A percentile compares a stretch with the other conserved stretches of the same genome.
phyloP scores from a whole-genome alignment of 1,284 basidiomycete genomes.

The Phenoliferia sp. region DNA sequence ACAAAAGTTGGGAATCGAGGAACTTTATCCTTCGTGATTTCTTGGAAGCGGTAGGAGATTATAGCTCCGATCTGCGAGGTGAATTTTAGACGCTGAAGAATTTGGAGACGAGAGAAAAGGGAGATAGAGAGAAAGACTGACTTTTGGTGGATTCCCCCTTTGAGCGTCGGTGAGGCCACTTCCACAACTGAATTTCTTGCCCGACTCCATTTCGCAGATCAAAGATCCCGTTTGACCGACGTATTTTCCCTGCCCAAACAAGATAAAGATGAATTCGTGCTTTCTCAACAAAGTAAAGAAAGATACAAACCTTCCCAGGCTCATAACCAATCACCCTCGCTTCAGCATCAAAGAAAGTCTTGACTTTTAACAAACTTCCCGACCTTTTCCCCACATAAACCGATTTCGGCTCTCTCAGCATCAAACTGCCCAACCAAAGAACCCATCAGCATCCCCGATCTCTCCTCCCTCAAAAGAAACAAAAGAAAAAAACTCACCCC shows the following conservation, averaged over 20 bases:
- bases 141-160: conserved; percentile 19
- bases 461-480: neutral
- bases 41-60: conserved; percentile 61
- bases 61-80: conserved; percentile 52
- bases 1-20: conserved; percentile 58
- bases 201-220: conserved; percentile 59
- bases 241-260: conserved; percentile 47
- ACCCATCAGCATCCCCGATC: neutral
- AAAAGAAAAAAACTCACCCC: conserved; percentile 42
- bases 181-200: conserved; percentile 56
- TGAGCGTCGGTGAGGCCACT: conserved; percentile 47
- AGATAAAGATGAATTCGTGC: conserved; percentile 2
- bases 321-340: conserved; percentile 58
- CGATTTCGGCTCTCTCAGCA: conserved; percentile 56
- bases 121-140: conserved; percentile 6
- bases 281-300: neutral
- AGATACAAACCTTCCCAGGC: conserved; percentile 46
- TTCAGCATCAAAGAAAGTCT: conserved; percentile 65
- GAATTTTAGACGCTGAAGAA: neutral
- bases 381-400: conserved; percentile 56
- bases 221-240: conserved; percentile 54
- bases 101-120: neutral
- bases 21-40: conserved; percentile 53
- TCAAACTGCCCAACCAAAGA: conserved; percentile 43
- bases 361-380: conserved; percentile 57